phyloP scores from a whole-genome alignment of 2,329 filamentous ascomycete genomes.

The Ophiosphaerella narmari region DNA sequence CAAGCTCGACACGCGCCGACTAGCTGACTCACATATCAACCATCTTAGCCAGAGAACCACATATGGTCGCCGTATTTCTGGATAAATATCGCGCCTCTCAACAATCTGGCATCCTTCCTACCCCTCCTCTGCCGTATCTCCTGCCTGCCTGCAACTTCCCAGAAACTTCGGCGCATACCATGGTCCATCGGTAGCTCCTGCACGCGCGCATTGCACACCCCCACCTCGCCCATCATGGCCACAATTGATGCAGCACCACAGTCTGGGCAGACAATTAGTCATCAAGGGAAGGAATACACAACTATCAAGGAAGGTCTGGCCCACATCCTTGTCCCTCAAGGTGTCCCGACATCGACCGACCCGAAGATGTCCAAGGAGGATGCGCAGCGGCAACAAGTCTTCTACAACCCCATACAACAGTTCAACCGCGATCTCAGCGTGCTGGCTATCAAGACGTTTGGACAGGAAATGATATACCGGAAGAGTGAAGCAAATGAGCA shows the following conservation, averaged over 20 bases:
- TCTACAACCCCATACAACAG: conserved; percentile 99
- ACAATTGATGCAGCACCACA: conserved; percentile 35
- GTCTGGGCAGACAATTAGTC: conserved; percentile 41
- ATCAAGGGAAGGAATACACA: conserved; percentile 60
- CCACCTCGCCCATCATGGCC: conserved; percentile 20
- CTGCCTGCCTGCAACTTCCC: conserved; percentile 21
- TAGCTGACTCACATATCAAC: neutral
- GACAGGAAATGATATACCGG: conserved; percentile 65
- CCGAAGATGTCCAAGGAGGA: conserved; percentile 56
- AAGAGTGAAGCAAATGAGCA: conserved; percentile 52
- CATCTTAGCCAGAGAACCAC: neutral
- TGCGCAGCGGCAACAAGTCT: conserved; percentile 73
- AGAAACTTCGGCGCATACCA: conserved; percentile 15
- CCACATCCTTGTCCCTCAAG: conserved; percentile 66
- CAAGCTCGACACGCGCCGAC: conserved; percentile 13
- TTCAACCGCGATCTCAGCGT: conserved; percentile 97
- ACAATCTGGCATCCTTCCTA: conserved; percentile 26
- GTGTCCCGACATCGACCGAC: conserved; percentile 54
- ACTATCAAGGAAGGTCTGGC: conserved; percentile 71
- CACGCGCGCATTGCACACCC: conserved; percentile 21
- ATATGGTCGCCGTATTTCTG: neutral
- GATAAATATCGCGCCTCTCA: neutral
- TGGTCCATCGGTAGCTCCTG: conserved; percentile 33
- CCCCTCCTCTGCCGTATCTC: conserved; percentile 21
- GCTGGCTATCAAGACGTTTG: conserved; percentile 87